Conservation (phyloP, 306 rosid species). For the Glycine soja region DNA sequence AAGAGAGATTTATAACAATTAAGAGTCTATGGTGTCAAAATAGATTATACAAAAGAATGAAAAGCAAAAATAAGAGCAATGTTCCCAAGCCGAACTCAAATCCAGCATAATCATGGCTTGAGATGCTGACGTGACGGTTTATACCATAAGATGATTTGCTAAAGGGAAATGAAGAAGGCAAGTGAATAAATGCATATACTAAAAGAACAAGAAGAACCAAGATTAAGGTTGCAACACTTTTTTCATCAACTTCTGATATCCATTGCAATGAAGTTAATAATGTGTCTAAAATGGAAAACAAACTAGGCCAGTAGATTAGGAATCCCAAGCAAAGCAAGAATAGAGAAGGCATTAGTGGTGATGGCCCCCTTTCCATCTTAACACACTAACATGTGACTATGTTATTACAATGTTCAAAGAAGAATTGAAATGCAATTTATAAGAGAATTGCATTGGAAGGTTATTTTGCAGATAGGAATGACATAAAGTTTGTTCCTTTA, state of each 20-base stretch:
- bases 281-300: constrained; percentile 51
- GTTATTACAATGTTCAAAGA: background rate
- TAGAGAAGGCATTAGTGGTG: constrained; percentile 71
- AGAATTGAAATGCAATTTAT: constrained; percentile 13
- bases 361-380: constrained; percentile 73
- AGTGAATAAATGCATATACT: constrained; percentile 20
- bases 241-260: constrained; percentile 44
- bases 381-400: background rate
- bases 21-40: background rate
- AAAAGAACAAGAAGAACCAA: constrained; percentile 50
- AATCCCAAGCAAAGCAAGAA: constrained; percentile 62
- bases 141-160: constrained; percentile 39
- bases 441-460: constrained; percentile 1
- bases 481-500: constrained; percentile 17
- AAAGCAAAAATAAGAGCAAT: constrained; percentile 54
- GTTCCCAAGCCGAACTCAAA: constrained; percentile 51
- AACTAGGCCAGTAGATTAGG: constrained; percentile 57
- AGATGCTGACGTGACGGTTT: constrained; percentile 9
- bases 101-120: constrained; percentile 47
- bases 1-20: background rate
- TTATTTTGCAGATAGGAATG: constrained; percentile 8
- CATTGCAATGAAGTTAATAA: constrained; percentile 41
- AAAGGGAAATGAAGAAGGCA: constrained; percentile 41
- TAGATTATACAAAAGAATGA: constrained; percentile 48
- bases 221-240: constrained; percentile 15